Conservation (phyloP, 768 basidiomycete species). For the Leccinum barrowsii region DNA sequence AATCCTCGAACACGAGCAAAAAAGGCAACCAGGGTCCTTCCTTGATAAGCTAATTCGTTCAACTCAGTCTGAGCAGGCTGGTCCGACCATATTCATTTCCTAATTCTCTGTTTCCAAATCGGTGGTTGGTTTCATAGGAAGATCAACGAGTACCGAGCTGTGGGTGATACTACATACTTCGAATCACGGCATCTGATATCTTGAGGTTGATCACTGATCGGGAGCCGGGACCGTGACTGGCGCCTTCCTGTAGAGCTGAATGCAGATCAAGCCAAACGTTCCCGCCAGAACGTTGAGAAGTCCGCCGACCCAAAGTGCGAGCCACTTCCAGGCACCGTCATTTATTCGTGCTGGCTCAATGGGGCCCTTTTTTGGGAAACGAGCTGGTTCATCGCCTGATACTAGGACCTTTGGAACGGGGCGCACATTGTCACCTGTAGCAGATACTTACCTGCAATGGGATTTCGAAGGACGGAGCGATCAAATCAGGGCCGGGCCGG, state of each 20-base stretch:
- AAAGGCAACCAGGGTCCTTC: not conserved
- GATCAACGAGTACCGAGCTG: not conserved
- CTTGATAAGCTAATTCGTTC: not conserved
- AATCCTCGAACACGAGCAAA: not conserved
- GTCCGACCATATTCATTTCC: no score
- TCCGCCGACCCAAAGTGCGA: not conserved
- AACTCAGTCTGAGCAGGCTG: not conserved
- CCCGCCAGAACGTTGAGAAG: no score
- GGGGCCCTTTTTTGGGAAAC: not conserved
- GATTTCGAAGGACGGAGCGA: not conserved
- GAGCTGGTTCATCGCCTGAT: not conserved
- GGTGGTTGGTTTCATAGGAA: not conserved
- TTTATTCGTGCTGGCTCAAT: not conserved
- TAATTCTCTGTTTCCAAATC: no score
- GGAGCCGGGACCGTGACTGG: no score
- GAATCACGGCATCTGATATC: not conserved
- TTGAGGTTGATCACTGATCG: not conserved
- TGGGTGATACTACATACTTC: not conserved
- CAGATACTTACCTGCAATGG: not conserved
- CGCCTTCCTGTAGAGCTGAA: not conserved
- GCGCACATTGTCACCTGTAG: not conserved
- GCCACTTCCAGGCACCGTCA: not conserved
- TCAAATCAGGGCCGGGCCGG: not conserved
- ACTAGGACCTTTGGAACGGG: not conserved
- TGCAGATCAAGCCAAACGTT: no score